Conservation (phyloP, 2,329 filamentous ascomycete genomes). For the Onygena corvina region DNA sequence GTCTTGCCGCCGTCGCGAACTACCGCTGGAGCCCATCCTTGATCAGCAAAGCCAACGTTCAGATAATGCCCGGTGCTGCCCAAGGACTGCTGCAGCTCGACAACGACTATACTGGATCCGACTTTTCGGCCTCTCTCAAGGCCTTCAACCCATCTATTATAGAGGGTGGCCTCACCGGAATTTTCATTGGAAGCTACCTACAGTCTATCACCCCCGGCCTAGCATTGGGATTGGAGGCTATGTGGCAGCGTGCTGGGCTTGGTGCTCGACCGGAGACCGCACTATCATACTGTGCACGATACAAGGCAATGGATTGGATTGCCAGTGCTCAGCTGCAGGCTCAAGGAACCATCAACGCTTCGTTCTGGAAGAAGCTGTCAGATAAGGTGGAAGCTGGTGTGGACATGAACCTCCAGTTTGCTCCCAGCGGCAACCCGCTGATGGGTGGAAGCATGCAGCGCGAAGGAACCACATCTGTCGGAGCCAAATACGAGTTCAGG, state of each 20-base stretch:
- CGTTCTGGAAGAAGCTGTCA: constrained; percentile 85
- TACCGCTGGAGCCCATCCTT: constrained; percentile 72
- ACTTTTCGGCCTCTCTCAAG: constrained; percentile 90
- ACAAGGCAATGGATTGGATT: constrained; percentile 87
- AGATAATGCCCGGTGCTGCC: constrained; percentile 62
- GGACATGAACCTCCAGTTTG: constrained; percentile 80
- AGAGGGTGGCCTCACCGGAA: constrained; percentile 85
- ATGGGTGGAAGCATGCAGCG: constrained; percentile 69
- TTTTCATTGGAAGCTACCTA: constrained; percentile 90
- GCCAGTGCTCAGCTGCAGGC: constrained; percentile 81
- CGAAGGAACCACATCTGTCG: constrained; percentile 81
- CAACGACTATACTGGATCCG: constrained; percentile 84
- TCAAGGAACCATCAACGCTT: constrained; percentile 75
- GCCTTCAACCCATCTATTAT: constrained; percentile 89
- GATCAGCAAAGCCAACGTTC: constrained; percentile 76
- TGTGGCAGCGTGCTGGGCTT: constrained; percentile 81
- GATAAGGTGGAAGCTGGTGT: constrained; percentile 95
- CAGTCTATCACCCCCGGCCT: constrained; percentile 83
- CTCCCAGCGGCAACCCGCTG: constrained; percentile 49
- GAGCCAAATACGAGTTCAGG: constrained; percentile 96
- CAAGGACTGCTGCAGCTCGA: constrained; percentile 89
- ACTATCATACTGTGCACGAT: constrained; percentile 79
- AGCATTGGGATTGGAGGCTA: constrained; percentile 76
- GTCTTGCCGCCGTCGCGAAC: constrained; percentile 81
- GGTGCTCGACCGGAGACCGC: constrained; percentile 82